Base-by-base conservation (phyloP, 169 alveolate genomes). In the Besnoitia besnoiti region DNA sequence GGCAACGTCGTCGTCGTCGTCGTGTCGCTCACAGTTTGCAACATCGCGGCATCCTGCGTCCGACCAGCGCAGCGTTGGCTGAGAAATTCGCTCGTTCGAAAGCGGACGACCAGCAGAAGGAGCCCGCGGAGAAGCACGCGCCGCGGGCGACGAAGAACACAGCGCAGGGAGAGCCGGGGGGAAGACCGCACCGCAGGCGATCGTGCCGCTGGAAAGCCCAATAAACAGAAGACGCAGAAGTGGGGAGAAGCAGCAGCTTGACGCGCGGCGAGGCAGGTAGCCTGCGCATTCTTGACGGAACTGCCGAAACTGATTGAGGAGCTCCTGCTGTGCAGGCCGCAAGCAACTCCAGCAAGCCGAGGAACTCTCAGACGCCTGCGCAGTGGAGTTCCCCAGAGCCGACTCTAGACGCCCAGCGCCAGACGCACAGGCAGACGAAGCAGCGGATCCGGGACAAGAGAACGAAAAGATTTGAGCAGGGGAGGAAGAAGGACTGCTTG, bases 221-320 rank as follows among this genome's bases (percentile, higher is more conserved):
- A 77, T 42, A 27, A 77, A 40, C 59, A 77, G 40, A 30, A 37
- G 55, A 40, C 39, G 40, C 55, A 40, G 16, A 40, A 55, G 14
- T 39, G 87, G 14, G 21, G 87, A 77, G 21, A 77, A 77, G 59
- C 55, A 77, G 35, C 87, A 77, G 61, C 33, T 12, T 39, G 87
- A 40, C 44, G 44, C 40, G 10, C 87, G 49, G 19, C 87, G 30
- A 21, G 87, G 59, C 4, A 77, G 55, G 59, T 44, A 77, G 12
- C 61, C 87, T 44, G 49, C 87, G 40, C 37, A 14, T 8, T 77
- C 61, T 21, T 77, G 87, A 4, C 21, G 49, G 39, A 77, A 40
- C 40, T 42, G 33, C 0, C 33, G 87, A 37, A 77, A 42, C 59
- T 77, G 42, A 10, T 39, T 4, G 0, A 77, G 59, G 2, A 77